phyloP scores from a whole-genome alignment of 2,329 filamentous ascomycete species.

The Moelleriella libera region DNA sequence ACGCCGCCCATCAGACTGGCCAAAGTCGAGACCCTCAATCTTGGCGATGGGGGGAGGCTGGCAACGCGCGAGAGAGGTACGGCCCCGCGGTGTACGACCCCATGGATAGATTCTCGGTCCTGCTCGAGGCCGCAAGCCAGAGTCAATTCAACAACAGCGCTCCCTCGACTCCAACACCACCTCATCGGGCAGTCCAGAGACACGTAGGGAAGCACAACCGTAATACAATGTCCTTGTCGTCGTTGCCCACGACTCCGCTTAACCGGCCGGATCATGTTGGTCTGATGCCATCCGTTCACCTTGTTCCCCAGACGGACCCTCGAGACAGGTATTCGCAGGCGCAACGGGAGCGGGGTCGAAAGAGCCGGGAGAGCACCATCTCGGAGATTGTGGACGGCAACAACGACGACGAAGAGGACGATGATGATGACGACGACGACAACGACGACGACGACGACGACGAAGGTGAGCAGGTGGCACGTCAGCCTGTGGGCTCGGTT shows the following conservation, averaged over 20 bases:
- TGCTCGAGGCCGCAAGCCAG: conserved; percentile 69
- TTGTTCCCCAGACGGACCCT: conserved; percentile 47
- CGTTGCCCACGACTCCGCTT: conserved; percentile 64
- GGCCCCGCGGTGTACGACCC: background rate
- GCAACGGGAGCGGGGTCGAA: conserved; percentile 36
- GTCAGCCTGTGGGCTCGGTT: no score
- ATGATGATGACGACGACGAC: no score
- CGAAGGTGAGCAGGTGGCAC: no score
- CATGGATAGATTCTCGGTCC: conserved; percentile 57
- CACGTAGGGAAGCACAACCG: conserved; percentile 52
- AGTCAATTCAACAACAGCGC: conserved; percentile 48
- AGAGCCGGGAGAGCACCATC: conserved; percentile 76
- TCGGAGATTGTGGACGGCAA: conserved; percentile 28
- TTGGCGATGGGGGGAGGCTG: conserved; percentile 13
- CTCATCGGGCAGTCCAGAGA: conserved; percentile 29
- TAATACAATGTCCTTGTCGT: conserved; percentile 72
- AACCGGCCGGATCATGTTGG: conserved; percentile 32
- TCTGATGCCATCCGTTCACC: conserved; percentile 47
- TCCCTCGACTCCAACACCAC: conserved; percentile 50
- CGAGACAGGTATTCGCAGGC: conserved; percentile 26
- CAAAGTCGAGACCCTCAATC: conserved; percentile 33
- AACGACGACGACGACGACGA: no score
- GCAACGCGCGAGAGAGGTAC: conserved; percentile 1
- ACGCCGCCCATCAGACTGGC: conserved; percentile 21
- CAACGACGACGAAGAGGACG: no score